phyloP scores from a whole-genome alignment of 345 rosid species.

The Gossypium arboreum region DNA sequence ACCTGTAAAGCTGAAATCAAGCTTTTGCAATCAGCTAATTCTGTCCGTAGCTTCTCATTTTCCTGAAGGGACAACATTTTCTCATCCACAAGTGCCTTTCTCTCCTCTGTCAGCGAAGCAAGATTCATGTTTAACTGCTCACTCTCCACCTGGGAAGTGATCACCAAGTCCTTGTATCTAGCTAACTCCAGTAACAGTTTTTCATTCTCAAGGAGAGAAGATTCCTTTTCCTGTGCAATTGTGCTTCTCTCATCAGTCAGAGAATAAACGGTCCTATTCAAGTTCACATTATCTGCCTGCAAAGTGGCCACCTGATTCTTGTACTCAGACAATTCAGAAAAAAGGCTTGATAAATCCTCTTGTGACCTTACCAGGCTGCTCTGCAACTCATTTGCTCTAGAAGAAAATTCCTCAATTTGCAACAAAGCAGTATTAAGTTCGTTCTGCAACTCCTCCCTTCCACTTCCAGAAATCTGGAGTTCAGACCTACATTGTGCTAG shows the following conservation, averaged over 20 bases:
- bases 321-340: slow-evolving; percentile 46
- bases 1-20: slow-evolving; percentile 46
- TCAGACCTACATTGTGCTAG: slow-evolving; percentile 17
- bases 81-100: slow-evolving; percentile 41
- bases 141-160: slow-evolving; percentile 48
- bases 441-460: slow-evolving; percentile 28
- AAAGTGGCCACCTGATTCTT: slow-evolving; percentile 38
- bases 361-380: slow-evolving; percentile 46
- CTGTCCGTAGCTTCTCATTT: slow-evolving; percentile 50
- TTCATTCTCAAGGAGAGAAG: slow-evolving; percentile 39
- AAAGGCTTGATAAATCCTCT: slow-evolving; percentile 31
- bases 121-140: slow-evolving; percentile 40
- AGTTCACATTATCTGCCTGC: slow-evolving; percentile 51
- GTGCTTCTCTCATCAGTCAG: slow-evolving; percentile 45
- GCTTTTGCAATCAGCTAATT: slow-evolving; percentile 54
- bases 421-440: slow-evolving; percentile 28
- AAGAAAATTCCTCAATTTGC: slow-evolving; percentile 46
- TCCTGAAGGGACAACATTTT: slow-evolving; percentile 36
- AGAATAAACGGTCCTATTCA: slow-evolving; percentile 39
- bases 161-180: slow-evolving; percentile 38
- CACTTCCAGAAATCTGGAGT: slow-evolving; percentile 2
- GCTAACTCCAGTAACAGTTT: slow-evolving; percentile 50
- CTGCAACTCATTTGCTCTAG: slow-evolving; percentile 54
- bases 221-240: slow-evolving; percentile 42
- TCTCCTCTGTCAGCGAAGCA: slow-evolving; percentile 48